These are phyloP conservation scores for Dillenia suffruticosa DNA, from an alignment of 164 flowering plant genomes.

Conservation along the genomic window DNA sequence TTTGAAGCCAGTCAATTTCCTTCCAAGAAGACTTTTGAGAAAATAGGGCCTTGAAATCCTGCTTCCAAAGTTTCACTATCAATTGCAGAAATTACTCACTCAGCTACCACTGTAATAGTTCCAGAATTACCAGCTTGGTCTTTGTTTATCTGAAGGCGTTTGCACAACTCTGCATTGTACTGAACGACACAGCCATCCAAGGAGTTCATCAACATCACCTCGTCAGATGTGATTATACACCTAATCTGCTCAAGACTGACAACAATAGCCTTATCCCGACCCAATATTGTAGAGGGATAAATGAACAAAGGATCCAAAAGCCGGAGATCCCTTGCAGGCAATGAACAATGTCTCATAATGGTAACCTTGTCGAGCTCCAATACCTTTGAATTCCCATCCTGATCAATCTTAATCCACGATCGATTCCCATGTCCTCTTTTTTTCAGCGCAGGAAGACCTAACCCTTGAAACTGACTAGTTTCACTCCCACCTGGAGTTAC, in stretches of 20 bases:
- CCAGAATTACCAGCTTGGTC: conserved; percentile 54
- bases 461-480: conserved; percentile 25
- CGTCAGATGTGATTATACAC: conserved; percentile 91
- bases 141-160: conserved; percentile 60
- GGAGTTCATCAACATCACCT: conserved; percentile 88
- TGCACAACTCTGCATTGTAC: conserved; percentile 72
- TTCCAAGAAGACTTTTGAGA: too few species aligned
- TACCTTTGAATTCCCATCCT: conserved; percentile 50
- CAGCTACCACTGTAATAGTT: not conserved
- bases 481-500: conserved; percentile 17
- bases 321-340: conserved; percentile 91
- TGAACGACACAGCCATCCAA: conserved; percentile 73
- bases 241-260: conserved; percentile 89
- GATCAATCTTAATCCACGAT: conserved; percentile 89
- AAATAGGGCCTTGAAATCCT: too few species aligned
- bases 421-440: conserved; percentile 87
- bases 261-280: conserved; percentile 93
- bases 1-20: too few species aligned
- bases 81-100: too few species aligned
- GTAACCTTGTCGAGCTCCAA: conserved; percentile 79
- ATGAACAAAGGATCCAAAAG: conserved; percentile 94
- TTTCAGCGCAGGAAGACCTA: conserved; percentile 40
- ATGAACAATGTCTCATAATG: conserved; percentile 76
- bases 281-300: conserved; percentile 82
- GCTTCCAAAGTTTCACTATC: too few species aligned